Conservation (phyloP, 2,329 filamentous ascomycete genomes). For the Pestalotiopsis sp. region DNA sequence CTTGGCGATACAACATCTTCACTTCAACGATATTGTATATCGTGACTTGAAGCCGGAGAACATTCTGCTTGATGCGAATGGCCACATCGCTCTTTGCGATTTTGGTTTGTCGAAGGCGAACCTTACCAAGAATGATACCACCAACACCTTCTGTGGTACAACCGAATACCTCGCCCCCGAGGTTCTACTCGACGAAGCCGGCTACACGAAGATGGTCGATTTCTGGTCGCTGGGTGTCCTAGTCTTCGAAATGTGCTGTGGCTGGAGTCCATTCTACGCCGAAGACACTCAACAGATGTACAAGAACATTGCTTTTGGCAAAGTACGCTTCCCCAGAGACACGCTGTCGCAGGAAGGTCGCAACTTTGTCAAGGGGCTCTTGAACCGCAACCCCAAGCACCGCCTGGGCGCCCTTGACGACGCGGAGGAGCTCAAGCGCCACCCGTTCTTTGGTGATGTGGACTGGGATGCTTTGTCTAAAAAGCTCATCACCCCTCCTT, state of each 20-base stretch:
- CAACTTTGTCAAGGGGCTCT: conserved; percentile 95
- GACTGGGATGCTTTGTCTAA: conserved; percentile 87
- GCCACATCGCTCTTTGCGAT: conserved; percentile 96
- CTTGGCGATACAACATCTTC: conserved; percentile 89
- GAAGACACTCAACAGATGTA: conserved; percentile 99
- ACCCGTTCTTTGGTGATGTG: conserved; percentile 92
- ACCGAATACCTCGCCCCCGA: conserved; percentile 97
- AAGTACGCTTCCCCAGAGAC: conserved; percentile 93
- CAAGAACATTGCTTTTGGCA: conserved; percentile 99
- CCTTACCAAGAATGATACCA: conserved; percentile 93
- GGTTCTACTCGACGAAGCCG: conserved; percentile 91
- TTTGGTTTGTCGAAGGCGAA: conserved; percentile 98
- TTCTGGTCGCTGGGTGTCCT: conserved; percentile 98
- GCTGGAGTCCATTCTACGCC: conserved; percentile 98
- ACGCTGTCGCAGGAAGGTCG: conserved; percentile 92
- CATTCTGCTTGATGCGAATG: conserved; percentile 93
- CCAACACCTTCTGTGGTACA: conserved; percentile 98
- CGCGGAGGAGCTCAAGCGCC: conserved; percentile 89
- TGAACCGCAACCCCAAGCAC: conserved; percentile 97
- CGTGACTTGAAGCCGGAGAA: conserved; percentile 97
- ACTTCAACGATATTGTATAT: conserved; percentile 97
- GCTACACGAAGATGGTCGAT: conserved; percentile 99
- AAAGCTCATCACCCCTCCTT: conserved; percentile 93
- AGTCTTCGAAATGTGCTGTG: conserved; percentile 99
- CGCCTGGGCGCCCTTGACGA: conserved; percentile 88